These are phyloP conservation scores for Knoxdaviesia capensis DNA, from an alignment of 2,329 filamentous ascomycete genomes.

Conservation along the genomic window DNA sequence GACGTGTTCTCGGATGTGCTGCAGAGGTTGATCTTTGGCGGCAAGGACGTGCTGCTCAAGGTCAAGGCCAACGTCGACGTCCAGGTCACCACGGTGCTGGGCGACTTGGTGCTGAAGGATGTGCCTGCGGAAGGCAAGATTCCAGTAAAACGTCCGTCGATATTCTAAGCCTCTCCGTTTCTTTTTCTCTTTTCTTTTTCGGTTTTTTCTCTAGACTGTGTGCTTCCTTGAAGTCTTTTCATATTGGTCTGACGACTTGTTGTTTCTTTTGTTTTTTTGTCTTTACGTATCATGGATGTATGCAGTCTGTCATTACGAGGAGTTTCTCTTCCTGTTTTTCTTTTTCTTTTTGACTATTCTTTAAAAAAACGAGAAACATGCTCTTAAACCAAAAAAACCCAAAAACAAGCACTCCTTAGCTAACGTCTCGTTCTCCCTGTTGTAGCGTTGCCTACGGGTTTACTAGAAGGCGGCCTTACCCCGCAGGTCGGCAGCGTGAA, in stretches of 20 bases:
- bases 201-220: neutral
- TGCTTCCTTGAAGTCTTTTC: neutral
- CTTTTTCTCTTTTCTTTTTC: neutral
- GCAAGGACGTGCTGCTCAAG: conserved; percentile 45
- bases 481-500: conserved; percentile 53
- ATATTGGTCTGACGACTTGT: neutral
- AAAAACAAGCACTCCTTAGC: conserved; percentile 6
- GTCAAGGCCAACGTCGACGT: conserved; percentile 70
- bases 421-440: conserved; percentile 12
- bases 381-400: neutral
- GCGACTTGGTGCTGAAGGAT: conserved; percentile 58
- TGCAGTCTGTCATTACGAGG: neutral
- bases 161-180: conserved; percentile 15
- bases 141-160: conserved; percentile 81
- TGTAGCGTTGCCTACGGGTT: conserved; percentile 37
- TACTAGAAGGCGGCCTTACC: conserved; percentile 19
- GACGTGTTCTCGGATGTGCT: conserved; percentile 64
- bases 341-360: conserved; percentile 1
- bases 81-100: conserved; percentile 62
- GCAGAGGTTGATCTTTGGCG: conserved; percentile 60
- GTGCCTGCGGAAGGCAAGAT: conserved; percentile 75
- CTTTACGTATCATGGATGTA: neutral
- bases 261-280: neutral
- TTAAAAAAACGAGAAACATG: neutral
- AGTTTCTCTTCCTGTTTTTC: conserved; percentile 1